Conservation (phyloP, 805 yeast genomes). For the Starmerella kuoi region DNA sequence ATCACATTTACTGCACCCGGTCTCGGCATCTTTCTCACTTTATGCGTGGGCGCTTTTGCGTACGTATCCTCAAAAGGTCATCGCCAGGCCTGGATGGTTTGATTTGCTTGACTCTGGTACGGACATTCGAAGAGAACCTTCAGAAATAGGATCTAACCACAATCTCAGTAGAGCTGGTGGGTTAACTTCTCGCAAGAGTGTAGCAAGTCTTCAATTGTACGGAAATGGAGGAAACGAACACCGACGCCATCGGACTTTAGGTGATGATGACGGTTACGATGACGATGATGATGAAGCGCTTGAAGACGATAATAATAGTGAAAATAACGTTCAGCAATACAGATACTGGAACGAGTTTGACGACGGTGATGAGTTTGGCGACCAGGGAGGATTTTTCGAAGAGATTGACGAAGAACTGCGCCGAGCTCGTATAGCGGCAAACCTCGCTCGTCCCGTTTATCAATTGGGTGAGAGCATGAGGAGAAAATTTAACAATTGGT, state of each 20-base stretch:
- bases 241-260: neutral
- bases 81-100: slow-evolving; percentile 34
- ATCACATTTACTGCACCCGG: slow-evolving; percentile 40
- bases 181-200: neutral
- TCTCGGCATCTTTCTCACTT: slow-evolving; percentile 32
- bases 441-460: slow-evolving; percentile 25
- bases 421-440: slow-evolving; percentile 27
- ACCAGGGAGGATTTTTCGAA: slow-evolving; percentile 24
- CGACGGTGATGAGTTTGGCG: slow-evolving; percentile 38
- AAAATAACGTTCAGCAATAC: slow-evolving; percentile 1
- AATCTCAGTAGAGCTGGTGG: neutral
- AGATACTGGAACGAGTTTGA: slow-evolving; percentile 63
- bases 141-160: neutral
- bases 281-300: no score
- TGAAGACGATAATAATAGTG: neutral
- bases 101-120: slow-evolving; percentile 25
- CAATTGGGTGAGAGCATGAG: slow-evolving; percentile 23
- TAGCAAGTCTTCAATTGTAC: neutral
- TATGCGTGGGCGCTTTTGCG: slow-evolving; percentile 29
- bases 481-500: slow-evolving; percentile 13
- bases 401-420: slow-evolving; percentile 26
- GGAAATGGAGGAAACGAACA: neutral
- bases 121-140: slow-evolving; percentile 35
- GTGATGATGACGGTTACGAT: neutral
- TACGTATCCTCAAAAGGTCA: slow-evolving; percentile 27